Percentiles rank a stretch among this genome's conserved stretches.
phyloP scores from a whole-genome alignment of 441 rosid species.

The Bocquillonia castaneifolia region DNA sequence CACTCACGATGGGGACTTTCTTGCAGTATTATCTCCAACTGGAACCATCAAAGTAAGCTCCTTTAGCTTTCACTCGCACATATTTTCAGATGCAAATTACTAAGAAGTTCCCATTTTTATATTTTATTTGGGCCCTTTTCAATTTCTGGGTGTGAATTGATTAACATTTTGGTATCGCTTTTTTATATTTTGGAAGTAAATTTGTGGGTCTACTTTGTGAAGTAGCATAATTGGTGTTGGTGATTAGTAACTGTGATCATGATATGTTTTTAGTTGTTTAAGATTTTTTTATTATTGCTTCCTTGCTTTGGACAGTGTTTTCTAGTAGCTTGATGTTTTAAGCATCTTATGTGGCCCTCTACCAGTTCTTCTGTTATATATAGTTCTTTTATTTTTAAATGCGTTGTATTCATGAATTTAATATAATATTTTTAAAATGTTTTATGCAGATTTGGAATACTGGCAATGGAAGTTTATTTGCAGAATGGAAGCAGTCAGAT shows the following conservation, averaged over 20 bases:
- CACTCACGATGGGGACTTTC: slow-evolving; percentile 31
- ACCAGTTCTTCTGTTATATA: too few species aligned
- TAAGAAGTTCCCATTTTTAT: background rate
- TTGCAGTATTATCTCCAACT: slow-evolving; percentile 31
- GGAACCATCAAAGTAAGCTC: slow-evolving; percentile 28
- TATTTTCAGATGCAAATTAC: background rate
- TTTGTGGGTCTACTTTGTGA: background rate
- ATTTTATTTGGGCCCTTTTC: background rate
- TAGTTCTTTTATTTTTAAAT: too few species aligned
- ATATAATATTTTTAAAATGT: background rate
- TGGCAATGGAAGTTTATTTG: slow-evolving; percentile 31
- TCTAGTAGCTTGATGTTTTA: background rate
- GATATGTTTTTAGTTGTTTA: background rate
- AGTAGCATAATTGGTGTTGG: background rate
- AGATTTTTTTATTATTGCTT: too few species aligned
- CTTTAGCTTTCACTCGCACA: too few species aligned
- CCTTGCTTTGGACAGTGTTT: background rate
- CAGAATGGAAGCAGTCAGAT: slow-evolving; percentile 36
- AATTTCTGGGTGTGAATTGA: background rate
- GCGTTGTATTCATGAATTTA: background rate
- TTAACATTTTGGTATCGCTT: too few species aligned
- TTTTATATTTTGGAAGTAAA: background rate
- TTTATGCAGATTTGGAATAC: slow-evolving; percentile 41
- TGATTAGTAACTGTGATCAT: background rate
- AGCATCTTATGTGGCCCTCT: background rate